These are phyloP conservation scores for Stemphylium vesicarium DNA, from an alignment of 2,329 filamentous ascomycete species.

Conservation along the genomic window DNA sequence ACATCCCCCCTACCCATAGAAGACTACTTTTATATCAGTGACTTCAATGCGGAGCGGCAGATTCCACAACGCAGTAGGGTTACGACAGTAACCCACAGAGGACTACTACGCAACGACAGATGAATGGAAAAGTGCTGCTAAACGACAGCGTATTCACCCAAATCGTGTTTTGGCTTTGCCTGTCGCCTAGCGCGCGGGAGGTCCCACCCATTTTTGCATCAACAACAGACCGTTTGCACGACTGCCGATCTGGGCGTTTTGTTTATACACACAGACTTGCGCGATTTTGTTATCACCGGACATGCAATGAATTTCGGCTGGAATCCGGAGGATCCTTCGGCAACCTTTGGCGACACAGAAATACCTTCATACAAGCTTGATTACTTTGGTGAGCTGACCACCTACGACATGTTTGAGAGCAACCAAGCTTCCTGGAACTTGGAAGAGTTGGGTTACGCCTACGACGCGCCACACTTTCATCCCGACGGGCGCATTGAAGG, in stretches of 20 bases:
- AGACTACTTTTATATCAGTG: too few species aligned
- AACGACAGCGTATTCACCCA: too few species aligned
- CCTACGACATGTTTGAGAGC: not conserved
- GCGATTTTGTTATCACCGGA: not conserved
- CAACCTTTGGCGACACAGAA: not conserved
- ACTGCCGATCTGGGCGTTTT: not conserved
- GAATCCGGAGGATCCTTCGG: not conserved
- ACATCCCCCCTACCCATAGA: not conserved
- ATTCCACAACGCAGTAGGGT: too few species aligned
- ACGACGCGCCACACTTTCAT: not conserved
- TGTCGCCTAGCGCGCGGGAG: not conserved
- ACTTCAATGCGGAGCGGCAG: too few species aligned
- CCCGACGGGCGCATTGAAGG: slow-evolving; percentile 11
- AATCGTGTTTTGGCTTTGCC: not conserved
- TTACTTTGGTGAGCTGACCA: not conserved
- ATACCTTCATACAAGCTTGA: not conserved
- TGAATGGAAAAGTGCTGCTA: not conserved
- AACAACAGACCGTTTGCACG: slow-evolving; percentile 16
- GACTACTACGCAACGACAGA: too few species aligned
- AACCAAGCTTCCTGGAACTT: not conserved
- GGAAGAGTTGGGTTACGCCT: slow-evolving; percentile 7
- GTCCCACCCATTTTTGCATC: not conserved
- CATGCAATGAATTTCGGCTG: not conserved
- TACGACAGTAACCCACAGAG: too few species aligned
- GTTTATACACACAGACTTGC: not conserved